Evolutionary conservation across 306 rosid species (phyloP), one percentile per base, ranked within the genome.

Genomic region (Cicer arietinum): DNA sequence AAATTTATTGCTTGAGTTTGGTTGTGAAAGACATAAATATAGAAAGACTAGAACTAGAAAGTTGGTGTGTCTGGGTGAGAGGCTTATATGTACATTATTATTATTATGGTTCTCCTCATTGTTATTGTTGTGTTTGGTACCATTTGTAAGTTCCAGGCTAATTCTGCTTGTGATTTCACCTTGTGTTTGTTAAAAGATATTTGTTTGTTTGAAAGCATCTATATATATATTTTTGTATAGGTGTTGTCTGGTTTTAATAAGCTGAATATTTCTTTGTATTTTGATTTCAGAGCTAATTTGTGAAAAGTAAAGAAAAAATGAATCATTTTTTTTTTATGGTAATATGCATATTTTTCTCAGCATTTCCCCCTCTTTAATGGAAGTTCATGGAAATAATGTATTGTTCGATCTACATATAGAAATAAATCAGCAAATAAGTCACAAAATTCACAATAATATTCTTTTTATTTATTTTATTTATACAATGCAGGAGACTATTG

Each of bases 1-100:
- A 39, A 73, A 45, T 46, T 74, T 59, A 62, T 48, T 67, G 59
- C 57, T 68, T 54, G 20, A 56, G 71, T 76, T 75, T 76, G 74
- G 40, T 35, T 54, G 73, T 71, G 81, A 71, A 41, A 52, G 81
- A 77, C 65, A 74, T 77, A 72, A 41, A 72, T 81, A 64, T 69
- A 48, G 1, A 46, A 42, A 45, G 25, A 37, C 67, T 37, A 66
- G 8, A 2, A 39, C 52, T 70, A 66, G 74, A 73, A 61, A 79
- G 62, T 67, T 85, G 41, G 83, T 60, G 42, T 67, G 14, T 22
- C 13, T 67, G 22, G 35, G 54, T 67, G 88, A 85, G 89, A 87
- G 74, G 67, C 77, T 83, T 71, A 71, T 67, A 9, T 87, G 89
- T 90, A 88, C 76, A 86, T 83, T 80, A 67, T 71, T 22, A 22